Evolutionary conservation across 208 protist species (phyloP).

Genomic region (Acanthamoeba triangularis): DNA sequence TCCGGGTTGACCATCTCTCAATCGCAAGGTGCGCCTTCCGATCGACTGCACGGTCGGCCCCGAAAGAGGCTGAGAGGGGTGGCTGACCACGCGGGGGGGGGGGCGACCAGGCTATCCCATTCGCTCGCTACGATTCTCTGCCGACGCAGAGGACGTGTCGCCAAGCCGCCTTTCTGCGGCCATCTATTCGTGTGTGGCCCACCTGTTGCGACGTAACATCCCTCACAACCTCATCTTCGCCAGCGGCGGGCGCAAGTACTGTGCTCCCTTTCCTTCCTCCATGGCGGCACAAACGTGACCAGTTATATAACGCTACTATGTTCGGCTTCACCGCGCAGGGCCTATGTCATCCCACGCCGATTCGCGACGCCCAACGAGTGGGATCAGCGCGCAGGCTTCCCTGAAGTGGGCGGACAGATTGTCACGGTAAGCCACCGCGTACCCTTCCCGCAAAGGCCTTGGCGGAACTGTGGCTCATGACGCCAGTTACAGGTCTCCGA

Average conservation of each 20-base stretch:
- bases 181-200: slow-evolving; percentile 31
- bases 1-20: not conserved
- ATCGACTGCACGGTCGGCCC: not conserved
- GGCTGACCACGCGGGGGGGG: no score
- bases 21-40: not conserved
- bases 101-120: slow-evolving; percentile 1
- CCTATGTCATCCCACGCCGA: not conserved
- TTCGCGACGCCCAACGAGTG: not conserved
- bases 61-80: not conserved
- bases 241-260: not conserved
- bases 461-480: not conserved
- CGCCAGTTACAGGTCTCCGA: not conserved
- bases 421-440: not conserved
- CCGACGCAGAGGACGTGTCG: not conserved
- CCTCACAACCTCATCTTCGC: slow-evolving; percentile 47
- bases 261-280: not conserved
- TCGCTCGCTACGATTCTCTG: not conserved
- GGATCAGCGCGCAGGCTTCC: not conserved
- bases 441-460: not conserved
- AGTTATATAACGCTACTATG: not conserved
- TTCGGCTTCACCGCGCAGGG: not conserved
- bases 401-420: slow-evolving; percentile 64
- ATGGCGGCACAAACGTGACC: not conserved
- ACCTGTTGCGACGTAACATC: slow-evolving; percentile 10
- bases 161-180: not conserved